A percentile compares a stretch with the other conserved stretches of the same genome.
These are phyloP conservation scores for Nakaseomyces uthaithaninus DNA, from an alignment of 1,139 yeast species.

Conservation along the genomic window DNA sequence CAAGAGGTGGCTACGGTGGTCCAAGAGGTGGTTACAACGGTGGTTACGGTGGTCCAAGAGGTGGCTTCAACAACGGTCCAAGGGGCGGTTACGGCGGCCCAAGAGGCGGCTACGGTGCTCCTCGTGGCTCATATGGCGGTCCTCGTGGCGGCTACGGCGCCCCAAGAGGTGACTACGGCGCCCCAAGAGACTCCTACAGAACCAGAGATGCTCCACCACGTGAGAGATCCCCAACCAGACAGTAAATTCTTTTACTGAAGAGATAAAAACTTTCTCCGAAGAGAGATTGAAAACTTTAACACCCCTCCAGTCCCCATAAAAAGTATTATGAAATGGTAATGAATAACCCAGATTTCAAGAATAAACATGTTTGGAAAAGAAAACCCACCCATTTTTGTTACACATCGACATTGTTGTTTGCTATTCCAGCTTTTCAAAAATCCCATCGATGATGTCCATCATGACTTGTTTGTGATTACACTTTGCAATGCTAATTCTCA, in stretches of 20 bases:
- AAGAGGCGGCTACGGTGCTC: slow-evolving; percentile 32
- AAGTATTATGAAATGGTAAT: too few species aligned
- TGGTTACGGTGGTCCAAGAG: slow-evolving; percentile 33
- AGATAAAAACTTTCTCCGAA: too few species aligned
- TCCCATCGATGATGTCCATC: too few species aligned
- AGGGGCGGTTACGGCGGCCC: slow-evolving; percentile 34
- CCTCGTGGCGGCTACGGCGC: slow-evolving; percentile 28
- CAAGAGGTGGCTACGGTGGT: slow-evolving; percentile 31
- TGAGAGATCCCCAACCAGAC: slow-evolving; percentile 55
- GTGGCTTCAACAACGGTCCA: slow-evolving; percentile 22
- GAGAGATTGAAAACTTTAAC: too few species aligned
- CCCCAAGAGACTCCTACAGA: slow-evolving; percentile 32
- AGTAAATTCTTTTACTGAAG: slow-evolving; percentile 15
- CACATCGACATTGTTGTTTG: too few species aligned
- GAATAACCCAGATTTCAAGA: too few species aligned
- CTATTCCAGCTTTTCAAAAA: too few species aligned
- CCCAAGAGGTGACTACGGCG: slow-evolving; percentile 29
- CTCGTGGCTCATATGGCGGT: slow-evolving; percentile 30
- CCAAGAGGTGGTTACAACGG: slow-evolving; percentile 31
- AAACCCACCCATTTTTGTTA: too few species aligned
- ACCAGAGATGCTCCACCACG: slow-evolving; percentile 39
- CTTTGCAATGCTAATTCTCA: too few species aligned
- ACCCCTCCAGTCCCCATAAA: not conserved
- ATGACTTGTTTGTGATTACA: too few species aligned
- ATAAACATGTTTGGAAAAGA: too few species aligned